Evolutionary conservation across 441 rosid species (phyloP), one percentile per base, ranked within the genome.

Genomic region (Isatis lusitanica): DNA sequence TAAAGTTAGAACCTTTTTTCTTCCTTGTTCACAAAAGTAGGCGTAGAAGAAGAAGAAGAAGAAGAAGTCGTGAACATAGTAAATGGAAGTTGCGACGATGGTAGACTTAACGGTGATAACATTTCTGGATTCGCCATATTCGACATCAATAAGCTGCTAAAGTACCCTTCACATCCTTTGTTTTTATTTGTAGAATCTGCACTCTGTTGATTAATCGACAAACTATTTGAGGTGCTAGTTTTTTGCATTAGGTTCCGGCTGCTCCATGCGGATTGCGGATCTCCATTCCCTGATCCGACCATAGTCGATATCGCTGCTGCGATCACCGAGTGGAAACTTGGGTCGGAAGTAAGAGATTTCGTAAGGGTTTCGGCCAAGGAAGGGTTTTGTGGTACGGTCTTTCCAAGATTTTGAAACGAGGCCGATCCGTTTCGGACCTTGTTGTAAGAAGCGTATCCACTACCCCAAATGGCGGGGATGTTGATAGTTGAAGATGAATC

Each of bases 301-400:
- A 85, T 77, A 38, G 85, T 78, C 24, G 90, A 82, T 71, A 86
- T 71, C 3, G 89, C 93, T 2, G 88, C 83, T 13, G 85, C 87
- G 60, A 88, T 71, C 16, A 80, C 82, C 10, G 90, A 85, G 9
- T 81, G 77, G 66, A 88, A 82, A 73, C 81, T 80, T 0, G 89
- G 90, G 75, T 88, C 85, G 0, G 85, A 83, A 42, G 89, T 72
- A 44, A 21, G 24, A 21, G 24, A 1, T 21, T 21, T 21, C 24
- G 24, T 21, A 21, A 21, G 24, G 24, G 24, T 21, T 21, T 21
- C 24, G 24, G 24, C 24, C 24, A 21, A 21, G 24, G 24, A 21
- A 21, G 24, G 24, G 24, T 21, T 21, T 21, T 21, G 24, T 21
- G 24, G 24, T 21, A 21, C 1, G 24, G 24, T 21, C 24, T 21